Base-by-base conservation (phyloP, 2,329 filamentous ascomycete species). In the Neonectria faginata region DNA sequence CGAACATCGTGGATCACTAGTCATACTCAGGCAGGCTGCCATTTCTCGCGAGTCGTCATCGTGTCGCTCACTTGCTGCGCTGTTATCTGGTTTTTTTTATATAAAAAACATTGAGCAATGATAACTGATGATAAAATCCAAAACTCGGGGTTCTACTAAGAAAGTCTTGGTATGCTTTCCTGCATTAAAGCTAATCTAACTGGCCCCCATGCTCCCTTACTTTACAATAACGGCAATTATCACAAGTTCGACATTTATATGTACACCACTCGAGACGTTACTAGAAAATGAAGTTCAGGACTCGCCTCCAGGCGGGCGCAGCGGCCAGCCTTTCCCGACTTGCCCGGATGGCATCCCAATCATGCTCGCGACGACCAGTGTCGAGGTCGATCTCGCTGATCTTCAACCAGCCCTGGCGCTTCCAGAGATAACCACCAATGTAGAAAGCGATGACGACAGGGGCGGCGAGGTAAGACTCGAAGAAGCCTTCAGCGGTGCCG, bases 301-400 rank as follows among this genome's bases (percentile, higher is more conserved):
- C 20, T 2, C 79, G 76, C 66, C 70, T 79, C 84, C 84, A 88
- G 0, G 79, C 75, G 9, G 85, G 84, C 68, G 79, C 80, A 0
- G 77, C 71, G 29, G 82, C 83, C 27, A 85, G 73, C 70, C 82
- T 70, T 14, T 76, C 79, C 51, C 82, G 82, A 64, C 81, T 79
- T 10, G 76, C 81, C 68, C 87, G 83, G 74, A 88, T 86, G 25
- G 80, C 72, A 16, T 88, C 87, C 86, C 86, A 89, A 71, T 91
- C 84, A 52, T 90, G 82, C 74, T 87, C 85, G 48, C 89, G 83
- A 50, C 89, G 85, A 51, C 88, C 89, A 41, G 83, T 85, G 73
- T 92, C 89, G 57, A 92, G 84, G 68, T 92, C 90, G 64, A 92
- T 91, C 64, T 92, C 82, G 29, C 79, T 75, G 1, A 86, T 79